A percentile compares a stretch with the other conserved stretches of the same genome.
Conservation (phyloP, 176 grass and related monocot genomes). For the Oryza punctata region DNA sequence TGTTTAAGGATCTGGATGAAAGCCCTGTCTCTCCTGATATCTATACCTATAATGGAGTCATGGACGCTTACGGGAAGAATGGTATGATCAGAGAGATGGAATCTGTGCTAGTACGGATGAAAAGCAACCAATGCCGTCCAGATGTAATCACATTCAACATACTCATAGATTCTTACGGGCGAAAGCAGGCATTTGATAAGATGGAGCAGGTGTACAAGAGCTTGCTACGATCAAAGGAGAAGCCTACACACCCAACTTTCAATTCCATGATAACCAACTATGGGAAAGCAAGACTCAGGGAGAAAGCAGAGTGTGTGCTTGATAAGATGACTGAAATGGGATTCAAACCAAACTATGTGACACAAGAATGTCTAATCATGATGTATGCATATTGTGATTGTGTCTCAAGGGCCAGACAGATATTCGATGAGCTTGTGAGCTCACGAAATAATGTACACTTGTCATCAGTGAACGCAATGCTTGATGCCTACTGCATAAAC, state of each 20-base stretch:
- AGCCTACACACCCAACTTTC: conserved; percentile 83
- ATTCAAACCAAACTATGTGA: conserved; percentile 80
- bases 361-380: conserved; percentile 81
- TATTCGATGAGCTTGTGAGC: conserved; percentile 74
- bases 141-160: conserved; percentile 96
- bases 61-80: conserved; percentile 87
- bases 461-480: conserved; percentile 79
- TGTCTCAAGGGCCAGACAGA: conserved; percentile 62
- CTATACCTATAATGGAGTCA: conserved; percentile 80
- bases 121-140: conserved; percentile 76
- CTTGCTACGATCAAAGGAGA: conserved; percentile 77
- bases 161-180: conserved; percentile 89
- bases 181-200: conserved; percentile 82
- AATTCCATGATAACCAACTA: conserved; percentile 98
- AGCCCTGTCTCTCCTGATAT: conserved; percentile 71
- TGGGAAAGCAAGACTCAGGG: conserved; percentile 84
- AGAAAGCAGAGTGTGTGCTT: conserved; percentile 70
- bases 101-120: conserved; percentile 72
- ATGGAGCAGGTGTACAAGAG: conserved; percentile 99
- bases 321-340: conserved; percentile 81
- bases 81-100: conserved; percentile 98
- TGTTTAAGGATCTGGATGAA: conserved; percentile 92
- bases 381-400: conserved; percentile 73
- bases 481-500: conserved; percentile 92
- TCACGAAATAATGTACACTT: conserved; percentile 54